These are phyloP conservation scores for Pouteria glomerata DNA, from an alignment of 148 eudicot species.

Conservation along the genomic window DNA sequence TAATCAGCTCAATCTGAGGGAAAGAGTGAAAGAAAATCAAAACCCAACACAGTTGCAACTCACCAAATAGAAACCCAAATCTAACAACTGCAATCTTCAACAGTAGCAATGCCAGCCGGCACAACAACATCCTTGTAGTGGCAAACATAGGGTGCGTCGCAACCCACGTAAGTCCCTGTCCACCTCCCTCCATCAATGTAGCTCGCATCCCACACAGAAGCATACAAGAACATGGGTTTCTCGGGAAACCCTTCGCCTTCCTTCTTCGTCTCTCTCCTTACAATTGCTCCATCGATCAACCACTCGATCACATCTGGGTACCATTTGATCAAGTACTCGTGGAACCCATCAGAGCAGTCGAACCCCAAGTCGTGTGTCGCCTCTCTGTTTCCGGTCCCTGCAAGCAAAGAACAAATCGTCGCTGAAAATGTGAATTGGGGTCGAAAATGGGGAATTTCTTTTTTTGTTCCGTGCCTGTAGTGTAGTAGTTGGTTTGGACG, in stretches of 20 bases:
- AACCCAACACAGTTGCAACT: neutral
- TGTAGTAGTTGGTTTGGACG: slow-evolving; percentile 33
- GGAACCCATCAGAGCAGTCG: slow-evolving; percentile 31
- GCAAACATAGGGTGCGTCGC: slow-evolving; percentile 33
- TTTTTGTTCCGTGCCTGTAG: neutral
- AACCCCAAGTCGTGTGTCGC: slow-evolving; percentile 25
- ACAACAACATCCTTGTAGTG: slow-evolving; percentile 28
- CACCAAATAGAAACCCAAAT: neutral
- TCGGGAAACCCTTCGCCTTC: slow-evolving; percentile 13
- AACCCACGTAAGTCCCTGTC: slow-evolving; percentile 29
- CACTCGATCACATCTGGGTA: slow-evolving; percentile 25
- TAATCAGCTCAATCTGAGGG: neutral
- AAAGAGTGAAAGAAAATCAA: neutral
- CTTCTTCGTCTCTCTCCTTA: slow-evolving; percentile 16
- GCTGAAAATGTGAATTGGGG: neutral
- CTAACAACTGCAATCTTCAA: slow-evolving; percentile 1
- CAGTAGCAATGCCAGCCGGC: slow-evolving; percentile 18
- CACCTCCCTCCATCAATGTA: slow-evolving; percentile 30
- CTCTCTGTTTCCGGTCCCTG: slow-evolving; percentile 29
- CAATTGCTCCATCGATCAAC: slow-evolving; percentile 10
- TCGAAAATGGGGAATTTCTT: neutral
- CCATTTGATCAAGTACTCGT: slow-evolving; percentile 34
- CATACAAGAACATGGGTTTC: slow-evolving; percentile 32
- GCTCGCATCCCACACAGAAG: slow-evolving; percentile 38
- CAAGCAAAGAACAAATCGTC: neutral